Evolutionary conservation across 208 protist genomes (phyloP), one percentile per base, ranked within the genome.

Genomic region (Crithidia brevicula): DNA sequence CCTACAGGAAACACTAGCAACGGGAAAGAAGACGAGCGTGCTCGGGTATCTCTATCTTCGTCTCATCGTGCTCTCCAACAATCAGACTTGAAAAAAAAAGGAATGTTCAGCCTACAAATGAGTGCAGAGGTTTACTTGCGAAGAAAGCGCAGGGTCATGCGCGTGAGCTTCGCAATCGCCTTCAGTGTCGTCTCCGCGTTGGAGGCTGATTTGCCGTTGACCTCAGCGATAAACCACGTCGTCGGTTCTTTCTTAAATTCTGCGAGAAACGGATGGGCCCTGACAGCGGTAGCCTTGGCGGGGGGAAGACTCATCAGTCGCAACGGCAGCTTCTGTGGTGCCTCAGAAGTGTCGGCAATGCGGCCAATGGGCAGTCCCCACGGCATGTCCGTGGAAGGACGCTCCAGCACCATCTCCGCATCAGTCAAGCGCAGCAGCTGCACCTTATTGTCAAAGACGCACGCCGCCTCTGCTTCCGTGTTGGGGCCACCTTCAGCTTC

Each of bases 321-420:
- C 58, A 61, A 38, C 9, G 72, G 64, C n/a, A 67, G 50, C 22
- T 45, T 13, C 46, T 67, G 57, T 9, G 72, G 65, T 23, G 59
- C 23, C 5, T 68, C 54, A 5, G 62, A 49, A 0, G 34, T 22
- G 36, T 72, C 58, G 13, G 47, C 63, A 4, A 57, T 58, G 62
- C 65, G 72, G 18, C 72, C 69, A 20, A 90, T 59, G 33, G 65
- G 36, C 34, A 93, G 50, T 27, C 82, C 81, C 85, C 87, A 93
- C 54, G 81, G 74, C 15, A 42, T 58, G 18, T 75, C 58, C 16
- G 61, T 65, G 7, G 81, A 83, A 0, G 79, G 58, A 6, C 87
- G 83, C 51, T 78, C 66, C 42, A 88, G 74, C 18, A 82, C 57
- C 74, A 93, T 90, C 69, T 86, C 78, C n/a, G 58, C 40, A 9